Base-by-base conservation (phyloP, 306 rosid species). In the Lupinus albus region DNA sequence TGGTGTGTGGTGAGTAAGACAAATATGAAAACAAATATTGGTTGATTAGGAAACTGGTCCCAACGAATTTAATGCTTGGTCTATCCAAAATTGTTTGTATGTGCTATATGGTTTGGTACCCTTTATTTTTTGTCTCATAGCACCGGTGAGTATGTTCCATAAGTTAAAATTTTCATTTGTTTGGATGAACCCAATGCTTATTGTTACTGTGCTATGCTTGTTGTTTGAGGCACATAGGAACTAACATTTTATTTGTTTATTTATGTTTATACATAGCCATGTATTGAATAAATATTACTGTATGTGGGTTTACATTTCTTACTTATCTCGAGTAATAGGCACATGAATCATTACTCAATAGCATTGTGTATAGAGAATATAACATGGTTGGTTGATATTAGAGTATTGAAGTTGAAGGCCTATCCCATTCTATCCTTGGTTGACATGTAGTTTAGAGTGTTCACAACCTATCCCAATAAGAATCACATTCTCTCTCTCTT, bases 161-260 rank as follows among this genome's bases (percentile, higher is more conserved):
- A 49, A 73, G 11, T 30, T 39, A 30, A 30, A 49, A 79, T 64
- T 65, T 56, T 12, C 39, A 13, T 61, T 4, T 39, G 12, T 56
- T 56, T 56, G 2, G 12, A 25, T 54, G 39, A 55, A 25, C 61
- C 12, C 84, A 85, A 86, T 86, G 92, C 85, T 84, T 75, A 44
- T 87, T 73, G 9, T 82, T 52, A 78, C 89, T 11, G 70, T 68
- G 63, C 60, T 55, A 42, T 58, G 56, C 30, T 25, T 25, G 30
- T 25, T 25, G 4, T 25, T 4, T 25, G 4, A 1, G 30, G 30
- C 30, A 25, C 30, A 25, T 25, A 25, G 48, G 48, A 44, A 44
- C 48, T 44, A 11, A 2, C 14, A 11, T 6, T 11, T 4, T 44
- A n/a, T 44, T 3, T 44, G n/a, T 44, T 12, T 11, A 44, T 41